These are phyloP conservation scores for Porcisia deanei DNA, from an alignment of 208 protist species.

Conservation along the genomic window DNA sequence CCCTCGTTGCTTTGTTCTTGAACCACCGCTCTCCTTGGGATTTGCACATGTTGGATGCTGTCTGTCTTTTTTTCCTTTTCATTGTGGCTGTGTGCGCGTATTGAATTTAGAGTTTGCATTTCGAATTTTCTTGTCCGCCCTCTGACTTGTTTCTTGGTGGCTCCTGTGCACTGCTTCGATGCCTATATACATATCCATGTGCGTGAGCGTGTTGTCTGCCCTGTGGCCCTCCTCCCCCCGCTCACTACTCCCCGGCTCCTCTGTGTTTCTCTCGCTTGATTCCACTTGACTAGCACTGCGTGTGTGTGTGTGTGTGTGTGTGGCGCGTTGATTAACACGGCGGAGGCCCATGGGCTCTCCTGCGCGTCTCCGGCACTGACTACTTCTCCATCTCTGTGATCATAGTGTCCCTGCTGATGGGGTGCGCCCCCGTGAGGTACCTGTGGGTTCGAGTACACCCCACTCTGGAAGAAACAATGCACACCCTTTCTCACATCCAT, in stretches of 20 bases:
- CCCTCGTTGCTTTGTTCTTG: no score
- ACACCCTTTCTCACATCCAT: no score
- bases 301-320: neutral
- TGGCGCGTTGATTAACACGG: neutral
- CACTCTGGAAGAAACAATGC: no score
- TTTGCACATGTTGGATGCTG: no score
- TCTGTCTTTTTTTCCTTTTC: no score
- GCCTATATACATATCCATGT: neutral
- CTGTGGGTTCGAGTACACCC: no score
- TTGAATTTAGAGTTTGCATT: no score
- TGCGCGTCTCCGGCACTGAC: neutral
- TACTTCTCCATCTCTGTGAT: neutral
- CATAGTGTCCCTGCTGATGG: neutral
- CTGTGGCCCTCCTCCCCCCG: neutral
- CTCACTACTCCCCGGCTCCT: neutral
- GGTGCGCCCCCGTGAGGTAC: neutral
- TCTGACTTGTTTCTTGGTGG: no score
- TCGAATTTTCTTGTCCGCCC: no score
- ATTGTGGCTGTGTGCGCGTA: no score
- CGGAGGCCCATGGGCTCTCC: neutral
- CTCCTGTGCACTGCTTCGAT: no score
- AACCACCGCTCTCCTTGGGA: no score
- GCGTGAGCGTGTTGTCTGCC: neutral
- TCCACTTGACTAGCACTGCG: neutral
- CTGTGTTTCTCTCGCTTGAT: neutral